Conservation (phyloP, 2,329 filamentous ascomycete genomes). For the Fusarium nurragi region DNA sequence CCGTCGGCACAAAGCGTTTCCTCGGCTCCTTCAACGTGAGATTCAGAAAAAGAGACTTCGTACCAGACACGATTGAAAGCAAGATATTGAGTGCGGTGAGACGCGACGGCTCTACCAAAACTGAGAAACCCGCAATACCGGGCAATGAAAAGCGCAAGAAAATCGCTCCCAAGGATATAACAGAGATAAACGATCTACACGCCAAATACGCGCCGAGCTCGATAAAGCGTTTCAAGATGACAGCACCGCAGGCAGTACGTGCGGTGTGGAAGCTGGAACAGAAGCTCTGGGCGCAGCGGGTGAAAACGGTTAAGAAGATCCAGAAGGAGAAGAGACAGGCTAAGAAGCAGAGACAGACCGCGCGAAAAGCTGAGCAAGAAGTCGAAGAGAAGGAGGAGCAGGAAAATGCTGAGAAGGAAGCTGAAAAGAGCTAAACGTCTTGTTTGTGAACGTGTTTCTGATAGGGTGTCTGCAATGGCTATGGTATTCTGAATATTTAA, state of each 20-base stretch:
- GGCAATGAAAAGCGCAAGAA: neutral
- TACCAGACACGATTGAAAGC: neutral
- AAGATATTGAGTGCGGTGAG: neutral
- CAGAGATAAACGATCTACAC: neutral
- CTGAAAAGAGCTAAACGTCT: neutral
- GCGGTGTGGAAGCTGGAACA: conserved; percentile 66
- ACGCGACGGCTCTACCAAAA: neutral
- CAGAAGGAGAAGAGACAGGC: neutral
- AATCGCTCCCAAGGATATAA: neutral
- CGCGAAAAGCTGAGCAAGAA: neutral
- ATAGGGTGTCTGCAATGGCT: neutral
- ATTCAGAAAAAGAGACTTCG: neutral
- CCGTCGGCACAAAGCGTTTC: conserved; percentile 38
- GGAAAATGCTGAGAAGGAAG: neutral
- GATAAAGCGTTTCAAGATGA: too few relatives aligned
- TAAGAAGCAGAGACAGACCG: neutral
- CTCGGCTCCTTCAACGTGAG: conserved; percentile 28
- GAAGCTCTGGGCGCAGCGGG: conserved; percentile 67
- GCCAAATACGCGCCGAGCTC: neutral
- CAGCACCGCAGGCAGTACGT: neutral
- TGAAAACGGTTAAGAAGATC: neutral
- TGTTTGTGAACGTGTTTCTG: neutral
- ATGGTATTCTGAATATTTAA: neutral
- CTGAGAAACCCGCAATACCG: neutral
- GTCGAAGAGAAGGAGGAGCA: neutral